These are phyloP conservation scores for Alternaria postmessia DNA, from an alignment of 2,329 filamentous ascomycete genomes.

Conservation along the genomic window DNA sequence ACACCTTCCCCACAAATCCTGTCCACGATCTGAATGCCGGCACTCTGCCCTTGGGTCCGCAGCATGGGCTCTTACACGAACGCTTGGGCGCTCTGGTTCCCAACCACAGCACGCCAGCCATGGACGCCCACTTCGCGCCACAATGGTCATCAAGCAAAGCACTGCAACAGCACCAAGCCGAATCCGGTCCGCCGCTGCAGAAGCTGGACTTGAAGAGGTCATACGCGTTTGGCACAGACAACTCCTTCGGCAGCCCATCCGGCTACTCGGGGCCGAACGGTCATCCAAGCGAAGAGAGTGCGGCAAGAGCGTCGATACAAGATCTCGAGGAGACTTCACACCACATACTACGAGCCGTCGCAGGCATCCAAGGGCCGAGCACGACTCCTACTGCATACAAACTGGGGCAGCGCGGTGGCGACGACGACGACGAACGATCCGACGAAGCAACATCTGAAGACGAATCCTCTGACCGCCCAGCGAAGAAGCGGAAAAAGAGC, in stretches of 20 bases:
- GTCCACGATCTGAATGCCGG: conserved; percentile 11
- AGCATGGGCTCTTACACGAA: conserved; percentile 39
- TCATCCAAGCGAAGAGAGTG: conserved; percentile 33
- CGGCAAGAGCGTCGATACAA: conserved; percentile 35
- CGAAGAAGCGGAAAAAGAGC: conserved; percentile 40
- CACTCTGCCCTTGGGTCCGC: conserved; percentile 29
- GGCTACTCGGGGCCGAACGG: conserved; percentile 36
- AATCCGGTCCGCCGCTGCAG: conserved; percentile 26
- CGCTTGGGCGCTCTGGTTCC: conserved; percentile 43
- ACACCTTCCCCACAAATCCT: conserved; percentile 7
- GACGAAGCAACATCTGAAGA: conserved; percentile 35
- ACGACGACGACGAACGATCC: conserved; percentile 38
- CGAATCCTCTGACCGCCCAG: conserved; percentile 29
- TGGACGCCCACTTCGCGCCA: conserved; percentile 40
- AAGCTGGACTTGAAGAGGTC: conserved; percentile 37
- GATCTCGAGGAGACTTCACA: conserved; percentile 32
- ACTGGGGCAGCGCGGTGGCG: conserved; percentile 24
- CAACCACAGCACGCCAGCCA: conserved; percentile 36
- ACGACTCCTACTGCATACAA: conserved; percentile 20
- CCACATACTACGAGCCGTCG: conserved; percentile 19
- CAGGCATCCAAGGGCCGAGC: conserved; percentile 14
- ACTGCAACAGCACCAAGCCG: conserved; percentile 27
- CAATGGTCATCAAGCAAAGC: conserved; percentile 36
- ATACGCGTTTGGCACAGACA: conserved; percentile 49
- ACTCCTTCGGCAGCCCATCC: conserved; percentile 43